Evolutionary conservation across 78 protist species (phyloP), one percentile per base, ranked within the genome.

Genomic region (Dictyostelium capitatum): DNA sequence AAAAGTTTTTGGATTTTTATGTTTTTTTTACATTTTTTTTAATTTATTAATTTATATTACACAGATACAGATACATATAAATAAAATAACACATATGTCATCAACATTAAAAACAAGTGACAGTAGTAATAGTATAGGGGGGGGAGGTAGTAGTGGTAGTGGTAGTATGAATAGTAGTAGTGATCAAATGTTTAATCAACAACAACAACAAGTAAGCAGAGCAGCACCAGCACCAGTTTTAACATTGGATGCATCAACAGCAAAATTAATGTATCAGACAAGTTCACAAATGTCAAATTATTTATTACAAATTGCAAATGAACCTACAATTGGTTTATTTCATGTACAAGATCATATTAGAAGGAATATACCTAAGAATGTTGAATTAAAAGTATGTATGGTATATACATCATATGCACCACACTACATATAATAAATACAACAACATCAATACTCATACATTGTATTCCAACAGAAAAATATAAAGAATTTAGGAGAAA

Each of bases 301-400:
- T 70, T 30, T 91, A 50, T 73, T 81, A 54, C 82, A 77, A 25
- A 47, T 91, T 7, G 95, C 95, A 51, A 91, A 91, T 56, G 95
- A 91, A 78, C 95, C 95, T 12, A 91, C 89, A 30, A 80, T 91
- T 17, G 95, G 95, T 17, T 50, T 91, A 69, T 83, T 53, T 82
- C 95, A 91, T 83, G 95, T 91, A n/a, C 89, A 83, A 41, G 95
- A 91, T 8, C 95, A 91, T 67, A 91, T 91, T 12, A 57, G 95
- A 51, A 91, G 77, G 51, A 74, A 80, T 25, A 57, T 91, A 64
- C 95, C 95, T 54, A 91, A 91, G 54, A 91, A 82, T 82, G 81
- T 81, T 10, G 50, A 80, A 41, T 25, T 53, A 57, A 80, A 74
- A 75, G 72, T 80, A 87, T 46, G 7, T 70, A 8, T 30, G 43